These are phyloP conservation scores for Vicia villosa DNA, from an alignment of 306 rosid species.

Conservation along the genomic window DNA sequence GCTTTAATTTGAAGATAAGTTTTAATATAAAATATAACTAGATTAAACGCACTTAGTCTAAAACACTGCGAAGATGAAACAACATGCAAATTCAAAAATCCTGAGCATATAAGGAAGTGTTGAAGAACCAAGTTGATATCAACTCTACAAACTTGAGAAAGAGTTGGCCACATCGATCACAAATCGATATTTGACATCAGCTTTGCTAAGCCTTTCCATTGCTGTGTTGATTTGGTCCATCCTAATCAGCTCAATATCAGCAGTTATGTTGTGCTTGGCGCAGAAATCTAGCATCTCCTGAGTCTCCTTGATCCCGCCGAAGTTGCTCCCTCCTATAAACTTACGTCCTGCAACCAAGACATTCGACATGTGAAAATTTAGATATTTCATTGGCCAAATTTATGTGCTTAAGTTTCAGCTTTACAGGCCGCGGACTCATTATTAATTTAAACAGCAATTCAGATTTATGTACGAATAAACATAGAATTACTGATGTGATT, in stretches of 20 bases:
- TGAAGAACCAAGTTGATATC: background rate
- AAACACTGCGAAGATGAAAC: too few species aligned
- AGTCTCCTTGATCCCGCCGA: conserved; percentile 90
- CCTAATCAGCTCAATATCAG: conserved; percentile 77
- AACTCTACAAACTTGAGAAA: conserved; percentile 38
- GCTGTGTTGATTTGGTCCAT: conserved; percentile 76
- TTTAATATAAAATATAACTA: background rate
- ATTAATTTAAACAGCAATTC: background rate
- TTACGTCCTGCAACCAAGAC: conserved; percentile 56
- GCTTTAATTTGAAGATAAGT: background rate
- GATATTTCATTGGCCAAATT: background rate
- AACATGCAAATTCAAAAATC: too few species aligned
- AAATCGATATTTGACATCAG: conserved; percentile 84
- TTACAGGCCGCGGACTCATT: background rate
- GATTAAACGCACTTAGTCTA: background rate
- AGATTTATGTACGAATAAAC: background rate
- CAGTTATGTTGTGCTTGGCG: conserved; percentile 65
- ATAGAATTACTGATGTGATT: background rate
- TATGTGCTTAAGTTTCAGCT: background rate
- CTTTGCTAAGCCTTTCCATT: conserved; percentile 73
- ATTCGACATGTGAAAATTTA: conserved; percentile 6
- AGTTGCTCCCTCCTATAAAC: conserved; percentile 86
- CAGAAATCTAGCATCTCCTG: conserved; percentile 96
- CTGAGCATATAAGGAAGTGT: background rate
- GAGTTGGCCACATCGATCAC: conserved; percentile 86